These are phyloP conservation scores for Huntiella savannae DNA, from an alignment of 2,329 filamentous ascomycete genomes.

Conservation along the genomic window DNA sequence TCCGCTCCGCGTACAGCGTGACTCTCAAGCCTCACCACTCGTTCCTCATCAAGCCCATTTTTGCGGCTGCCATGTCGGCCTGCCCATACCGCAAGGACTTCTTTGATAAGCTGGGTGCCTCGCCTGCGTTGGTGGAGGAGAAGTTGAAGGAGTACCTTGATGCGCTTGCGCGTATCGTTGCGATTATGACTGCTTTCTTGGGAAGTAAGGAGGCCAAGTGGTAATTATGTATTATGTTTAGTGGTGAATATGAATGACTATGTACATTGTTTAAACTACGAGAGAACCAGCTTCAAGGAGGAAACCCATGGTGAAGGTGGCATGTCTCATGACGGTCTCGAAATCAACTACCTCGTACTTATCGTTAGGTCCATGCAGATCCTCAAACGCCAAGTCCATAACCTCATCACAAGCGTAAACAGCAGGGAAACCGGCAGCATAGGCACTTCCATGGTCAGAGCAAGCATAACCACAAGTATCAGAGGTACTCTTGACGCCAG, in stretches of 20 bases:
- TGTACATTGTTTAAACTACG: constrained; percentile 10
- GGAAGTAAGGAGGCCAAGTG: constrained; percentile 38
- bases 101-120: constrained; percentile 64
- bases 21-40: constrained; percentile 87
- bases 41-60: constrained; percentile 78
- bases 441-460: constrained; percentile 22
- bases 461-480: constrained; percentile 27
- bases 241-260: background rate
- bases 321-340: constrained; percentile 19
- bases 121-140: constrained; percentile 39
- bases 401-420: constrained; percentile 21
- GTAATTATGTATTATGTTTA: constrained; percentile 19
- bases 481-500: constrained; percentile 17
- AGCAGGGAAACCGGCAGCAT: constrained; percentile 22
- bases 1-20: constrained; percentile 64
- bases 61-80: constrained; percentile 80
- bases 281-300: constrained; percentile 21
- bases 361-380: constrained; percentile 20
- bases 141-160: constrained; percentile 54
- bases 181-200: constrained; percentile 48
- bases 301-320: constrained; percentile 21
- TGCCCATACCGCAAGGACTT: constrained; percentile 90
- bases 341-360: constrained; percentile 20
- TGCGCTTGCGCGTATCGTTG: constrained; percentile 59
- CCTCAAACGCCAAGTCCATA: constrained; percentile 16